A percentile compares a stretch with the other conserved stretches of the same genome.
Evolutionary conservation across 495 filamentous ascomycete species (phyloP).

Genomic region (Penicillium flavigenum): DNA sequence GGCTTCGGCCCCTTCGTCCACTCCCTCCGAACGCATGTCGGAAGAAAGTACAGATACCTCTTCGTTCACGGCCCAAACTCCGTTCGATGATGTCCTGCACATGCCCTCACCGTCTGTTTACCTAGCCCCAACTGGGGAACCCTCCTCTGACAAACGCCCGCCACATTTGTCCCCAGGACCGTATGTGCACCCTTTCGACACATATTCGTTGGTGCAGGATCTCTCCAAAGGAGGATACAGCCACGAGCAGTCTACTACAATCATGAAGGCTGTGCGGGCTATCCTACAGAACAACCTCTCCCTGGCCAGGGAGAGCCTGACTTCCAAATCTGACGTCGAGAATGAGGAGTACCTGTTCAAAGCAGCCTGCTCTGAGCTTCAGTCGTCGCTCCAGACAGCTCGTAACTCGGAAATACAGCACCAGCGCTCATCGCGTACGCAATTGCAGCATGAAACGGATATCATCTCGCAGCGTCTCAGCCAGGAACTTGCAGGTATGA

Average conservation of each 20-base stretch:
- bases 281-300: constrained; percentile 77
- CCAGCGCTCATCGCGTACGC: constrained; percentile 75
- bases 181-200: constrained; percentile 96
- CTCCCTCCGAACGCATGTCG: constrained; percentile 25
- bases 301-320: constrained; percentile 70
- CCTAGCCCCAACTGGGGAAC: constrained; percentile 31
- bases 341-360: constrained; percentile 93
- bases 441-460: constrained; percentile 91
- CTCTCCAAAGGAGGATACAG: constrained; percentile 69
- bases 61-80: constrained; percentile 38
- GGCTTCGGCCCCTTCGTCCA: constrained; percentile 17
- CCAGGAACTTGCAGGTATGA: constrained; percentile 74
- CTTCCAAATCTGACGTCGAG: constrained; percentile 76
- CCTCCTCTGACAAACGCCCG: constrained; percentile 48
- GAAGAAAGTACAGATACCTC: constrained; percentile 35
- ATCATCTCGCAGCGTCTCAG: constrained; percentile 78
- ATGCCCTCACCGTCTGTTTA: constrained; percentile 50
- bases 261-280: constrained; percentile 84
- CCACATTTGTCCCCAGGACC: constrained; percentile 69
- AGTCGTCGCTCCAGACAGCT: constrained; percentile 66
- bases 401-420: constrained; percentile 57
- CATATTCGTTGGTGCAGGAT: constrained; percentile 77
- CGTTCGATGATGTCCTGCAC: constrained; percentile 65
- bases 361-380: constrained; percentile 89
- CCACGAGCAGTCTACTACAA: constrained; percentile 64